These are phyloP conservation scores for Pisolithus microcarpus DNA, from an alignment of 768 basidiomycete species.

Conservation along the genomic window DNA sequence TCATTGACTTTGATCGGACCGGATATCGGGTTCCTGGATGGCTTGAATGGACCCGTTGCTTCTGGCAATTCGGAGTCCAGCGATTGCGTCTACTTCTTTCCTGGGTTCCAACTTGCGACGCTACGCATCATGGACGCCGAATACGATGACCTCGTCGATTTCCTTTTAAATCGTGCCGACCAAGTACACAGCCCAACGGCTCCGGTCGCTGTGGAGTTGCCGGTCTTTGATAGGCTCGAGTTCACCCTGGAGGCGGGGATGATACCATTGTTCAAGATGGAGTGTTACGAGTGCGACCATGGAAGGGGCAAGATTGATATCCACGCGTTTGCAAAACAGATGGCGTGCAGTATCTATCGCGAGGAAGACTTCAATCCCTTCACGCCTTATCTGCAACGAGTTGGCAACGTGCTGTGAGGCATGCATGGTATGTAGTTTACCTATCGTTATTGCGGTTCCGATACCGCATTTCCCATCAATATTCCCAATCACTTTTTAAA, in stretches of 20 bases:
- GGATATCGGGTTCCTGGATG: not conserved
- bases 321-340: not conserved
- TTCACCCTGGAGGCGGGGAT: not conserved
- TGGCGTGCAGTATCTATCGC: not conserved
- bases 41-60: not conserved
- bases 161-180: constrained; percentile 1
- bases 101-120: not conserved
- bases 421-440: too few species aligned
- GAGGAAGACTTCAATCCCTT: not conserved
- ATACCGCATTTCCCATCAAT: too few species aligned
- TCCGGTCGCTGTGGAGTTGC: not conserved
- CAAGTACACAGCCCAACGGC: not conserved
- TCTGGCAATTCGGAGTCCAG: not conserved
- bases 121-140: not conserved
- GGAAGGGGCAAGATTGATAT: not conserved
- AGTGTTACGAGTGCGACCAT: not conserved
- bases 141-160: not conserved
- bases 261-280: not conserved
- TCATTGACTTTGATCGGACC: constrained; percentile 1
- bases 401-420: too few species aligned
- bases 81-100: not conserved
- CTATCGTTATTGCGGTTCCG: too few species aligned
- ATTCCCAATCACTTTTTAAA: too few species aligned
- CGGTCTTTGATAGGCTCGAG: not conserved
- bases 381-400: too few species aligned